Evolutionary conservation across 2,329 filamentous ascomycete species (phyloP), one percentile per base, ranked within the genome.

Genomic region (Ceratocystis smalleyi): DNA sequence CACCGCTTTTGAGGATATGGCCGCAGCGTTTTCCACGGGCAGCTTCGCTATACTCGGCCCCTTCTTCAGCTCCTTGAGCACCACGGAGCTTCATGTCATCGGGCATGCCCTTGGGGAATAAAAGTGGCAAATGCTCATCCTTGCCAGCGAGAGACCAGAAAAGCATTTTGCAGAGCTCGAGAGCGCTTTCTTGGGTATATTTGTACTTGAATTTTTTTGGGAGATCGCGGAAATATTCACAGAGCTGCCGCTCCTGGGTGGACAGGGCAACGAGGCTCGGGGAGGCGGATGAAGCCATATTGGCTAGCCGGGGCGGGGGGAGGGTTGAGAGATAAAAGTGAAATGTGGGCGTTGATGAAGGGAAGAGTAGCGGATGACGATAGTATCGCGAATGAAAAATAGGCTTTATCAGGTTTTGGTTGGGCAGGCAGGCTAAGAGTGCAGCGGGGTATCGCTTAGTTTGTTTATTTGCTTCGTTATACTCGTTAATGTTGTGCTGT

Each of bases 1-100:
- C 94, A 61, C 92, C 94, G 15, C 83, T 81, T 75, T 92, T 92
- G 80, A 99, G 96, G 68, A 99, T 97, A 77, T 99, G 95, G 3
- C 94, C 95, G 73, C 94, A 99, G 59, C 91, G 86, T 75, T 95
- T 95, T 64, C 95, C 94, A 69, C 90, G 84, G 15, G 94, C 94
- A 5, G 88, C 87, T 69, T 92, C 88, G 22, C 90, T 94, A 73
- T 97, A 99, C 74, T 99, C 95, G 40, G 92, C 90, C 10, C 94
- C 92, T 71, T 96, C 91, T 65, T 90, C 81, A n/a, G 89, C 89
- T 19, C 91, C 92, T 72, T 99, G 95, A 17, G 91, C 91, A 70
- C 89, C 85, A 67, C 87, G 83, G 47, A 99, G 78, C 74, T 88
- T 94, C 81, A 91, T 87, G 57, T 76, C 77, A n/a, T 78, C 75